Percentiles rank a stretch among this genome's conserved stretches.
Evolutionary conservation across 129 eudicot genomes (phyloP).

Genomic region (Chrysanthemum lavandulifolium): DNA sequence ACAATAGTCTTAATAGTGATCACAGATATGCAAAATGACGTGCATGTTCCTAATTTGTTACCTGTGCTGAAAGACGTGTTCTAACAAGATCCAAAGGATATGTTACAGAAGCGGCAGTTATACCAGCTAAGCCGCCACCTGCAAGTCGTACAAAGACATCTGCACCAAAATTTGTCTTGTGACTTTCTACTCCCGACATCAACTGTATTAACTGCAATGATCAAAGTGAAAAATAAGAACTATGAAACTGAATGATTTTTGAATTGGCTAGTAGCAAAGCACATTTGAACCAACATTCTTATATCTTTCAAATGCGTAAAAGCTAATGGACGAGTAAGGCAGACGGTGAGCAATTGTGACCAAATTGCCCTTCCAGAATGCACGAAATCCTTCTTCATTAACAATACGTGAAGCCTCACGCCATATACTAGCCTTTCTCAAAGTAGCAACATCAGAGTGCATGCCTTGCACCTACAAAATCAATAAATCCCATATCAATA

Average conservation of each 20-base stretch:
- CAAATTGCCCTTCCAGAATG: constrained; percentile 95
- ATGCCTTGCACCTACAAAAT: constrained; percentile 81
- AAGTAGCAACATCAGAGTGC: constrained; percentile 73
- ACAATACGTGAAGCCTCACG: constrained; percentile 73
- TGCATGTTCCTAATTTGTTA: constrained; percentile 3
- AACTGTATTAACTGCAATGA: constrained; percentile 51
- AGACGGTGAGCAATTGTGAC: constrained; percentile 86
- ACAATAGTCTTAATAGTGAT: background rate
- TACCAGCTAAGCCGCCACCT: constrained; percentile 91
- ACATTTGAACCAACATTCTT: constrained; percentile 83
- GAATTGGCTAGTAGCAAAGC: constrained; percentile 28
- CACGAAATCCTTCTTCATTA: constrained; percentile 79
- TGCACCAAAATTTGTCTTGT: constrained; percentile 51
- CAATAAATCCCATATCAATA: constrained; percentile 2
- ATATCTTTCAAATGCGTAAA: constrained; percentile 85
- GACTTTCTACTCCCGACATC: constrained; percentile 46
- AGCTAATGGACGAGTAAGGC: constrained; percentile 90
- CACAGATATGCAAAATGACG: constrained; percentile 12
- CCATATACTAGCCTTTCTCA: constrained; percentile 78
- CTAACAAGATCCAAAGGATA: constrained; percentile 92
- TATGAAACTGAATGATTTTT: constrained; percentile 10
- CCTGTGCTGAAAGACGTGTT: constrained; percentile 95
- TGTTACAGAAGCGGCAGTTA: constrained; percentile 84
- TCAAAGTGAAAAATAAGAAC: constrained; percentile 14
- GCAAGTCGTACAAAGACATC: constrained; percentile 70